Percentiles rank a stretch among this genome's conserved stretches.
Conservation (phyloP, 192 early-diverging fungal species). For the Podila horticola region DNA sequence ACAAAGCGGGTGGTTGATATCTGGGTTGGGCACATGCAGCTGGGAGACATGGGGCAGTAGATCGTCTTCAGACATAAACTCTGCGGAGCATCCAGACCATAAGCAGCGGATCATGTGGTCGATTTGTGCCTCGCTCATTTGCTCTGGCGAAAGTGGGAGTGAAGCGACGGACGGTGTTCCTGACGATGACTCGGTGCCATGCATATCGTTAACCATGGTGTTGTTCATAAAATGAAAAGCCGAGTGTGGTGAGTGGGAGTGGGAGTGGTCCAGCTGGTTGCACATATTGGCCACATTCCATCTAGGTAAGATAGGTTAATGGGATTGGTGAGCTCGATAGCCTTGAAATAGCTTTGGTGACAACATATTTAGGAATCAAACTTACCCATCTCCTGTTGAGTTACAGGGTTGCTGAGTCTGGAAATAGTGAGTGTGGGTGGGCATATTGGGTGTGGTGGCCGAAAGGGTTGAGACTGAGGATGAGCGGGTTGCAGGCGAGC, state of each 20-base stretch:
- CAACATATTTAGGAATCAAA: background rate
- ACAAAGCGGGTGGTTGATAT: slow-evolving; percentile 55
- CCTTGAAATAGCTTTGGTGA: no score
- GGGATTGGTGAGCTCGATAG: no score
- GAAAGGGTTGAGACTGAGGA: slow-evolving; percentile 12
- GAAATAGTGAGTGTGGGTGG: background rate
- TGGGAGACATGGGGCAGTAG: slow-evolving; percentile 63
- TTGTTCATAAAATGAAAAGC: slow-evolving; percentile 34
- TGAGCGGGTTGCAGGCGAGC: slow-evolving; percentile 10
- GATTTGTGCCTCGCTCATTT: slow-evolving; percentile 34
- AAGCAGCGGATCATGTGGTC: slow-evolving; percentile 57
- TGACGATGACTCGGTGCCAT: slow-evolving; percentile 13
- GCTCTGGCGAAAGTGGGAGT: slow-evolving; percentile 10
- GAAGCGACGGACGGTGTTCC: background rate
- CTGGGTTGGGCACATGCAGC: slow-evolving; percentile 48
- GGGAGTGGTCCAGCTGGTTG: background rate
- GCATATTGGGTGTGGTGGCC: slow-evolving; percentile 7
- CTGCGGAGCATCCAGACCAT: slow-evolving; percentile 61
- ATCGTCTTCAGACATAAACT: slow-evolving; percentile 60
- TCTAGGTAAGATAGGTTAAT: background rate
- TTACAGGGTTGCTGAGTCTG: slow-evolving; percentile 20
- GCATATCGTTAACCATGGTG: background rate
- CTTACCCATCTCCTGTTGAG: slow-evolving; percentile 31
- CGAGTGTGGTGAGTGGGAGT: slow-evolving; percentile 6
- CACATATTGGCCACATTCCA: slow-evolving; percentile 6